These are phyloP conservation scores for Glycine latifolia DNA, from an alignment of 306 rosid species.

Conservation along the genomic window DNA sequence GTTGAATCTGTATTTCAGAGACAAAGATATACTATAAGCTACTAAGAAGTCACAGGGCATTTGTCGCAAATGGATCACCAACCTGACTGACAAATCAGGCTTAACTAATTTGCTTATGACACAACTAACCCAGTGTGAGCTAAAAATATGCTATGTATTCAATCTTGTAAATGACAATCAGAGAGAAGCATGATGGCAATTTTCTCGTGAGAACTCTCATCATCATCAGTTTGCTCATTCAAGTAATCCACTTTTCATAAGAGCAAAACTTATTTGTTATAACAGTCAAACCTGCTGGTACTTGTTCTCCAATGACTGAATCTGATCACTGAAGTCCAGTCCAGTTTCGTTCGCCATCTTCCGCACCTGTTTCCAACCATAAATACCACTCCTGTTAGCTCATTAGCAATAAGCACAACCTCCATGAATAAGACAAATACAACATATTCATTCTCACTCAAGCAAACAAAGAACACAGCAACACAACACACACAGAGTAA, in stretches of 20 bases:
- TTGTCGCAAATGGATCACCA: conserved; percentile 1
- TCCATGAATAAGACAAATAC: conserved; percentile 23
- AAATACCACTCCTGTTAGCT: background rate
- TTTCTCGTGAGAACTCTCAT: conserved; percentile 7
- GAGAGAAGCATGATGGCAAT: conserved; percentile 1
- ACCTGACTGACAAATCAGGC: conserved; percentile 14
- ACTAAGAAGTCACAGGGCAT: conserved; percentile 14
- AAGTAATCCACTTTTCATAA: conserved; percentile 27
- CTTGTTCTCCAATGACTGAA: conserved; percentile 70
- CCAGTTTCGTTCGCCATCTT: conserved; percentile 91
- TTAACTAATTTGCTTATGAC: conserved; percentile 14
- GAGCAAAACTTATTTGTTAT: conserved; percentile 24
- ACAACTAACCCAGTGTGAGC: background rate
- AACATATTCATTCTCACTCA: conserved; percentile 31
- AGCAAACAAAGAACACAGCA: conserved; percentile 31
- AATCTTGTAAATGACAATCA: conserved; percentile 20
- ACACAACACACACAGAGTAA: conserved; percentile 8
- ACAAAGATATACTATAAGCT: conserved; percentile 28
- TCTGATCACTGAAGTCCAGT: conserved; percentile 91
- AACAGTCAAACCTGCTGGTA: conserved; percentile 72
- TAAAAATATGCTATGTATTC: conserved; percentile 29
- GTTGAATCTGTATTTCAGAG: conserved; percentile 34
- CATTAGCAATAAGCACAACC: conserved; percentile 4
- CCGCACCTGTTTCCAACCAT: conserved; percentile 66
- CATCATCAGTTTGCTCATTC: conserved; percentile 24